Base-by-base conservation (phyloP, 2,329 filamentous ascomycete genomes). In the Fusarium odoratissimum region DNA sequence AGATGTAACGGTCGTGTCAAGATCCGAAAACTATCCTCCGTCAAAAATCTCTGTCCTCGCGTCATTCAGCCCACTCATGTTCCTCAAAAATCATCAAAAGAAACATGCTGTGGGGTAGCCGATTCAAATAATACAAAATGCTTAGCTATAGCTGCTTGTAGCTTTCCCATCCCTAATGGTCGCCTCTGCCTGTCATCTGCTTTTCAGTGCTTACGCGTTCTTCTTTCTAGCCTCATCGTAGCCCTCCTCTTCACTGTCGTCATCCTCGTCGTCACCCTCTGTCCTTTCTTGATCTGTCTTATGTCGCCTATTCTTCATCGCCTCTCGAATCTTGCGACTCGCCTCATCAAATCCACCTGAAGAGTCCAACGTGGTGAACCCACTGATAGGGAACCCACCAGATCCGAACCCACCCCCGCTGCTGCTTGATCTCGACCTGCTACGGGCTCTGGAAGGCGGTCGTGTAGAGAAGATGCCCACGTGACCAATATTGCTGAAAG, bases 381-480 rank as follows among this genome's bases (percentile, higher is more conserved):
- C 89, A 77, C 91, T 91, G 69, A 95, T 82, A 2, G 90, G 89
- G 78, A 93, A 92, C 0, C 88, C 89, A 6, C 84, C 84, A 23
- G 87, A 88, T 7, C 90, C 89, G 62, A 90, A 86, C 1, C 89
- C 87, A 31, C 90, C 89, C 44, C 90, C 90, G 69, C 88, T 89
- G 69, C 91, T 93, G 80, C 92, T 90, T 76, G 90, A 93, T 56
- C 92, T 88, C 76, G 91, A 93, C 31, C 92, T 87, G 73, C 89
- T 91, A 63, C 91, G 88, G 57, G 89, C 91, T n/a, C 94, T 91
- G 57, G 93, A 97, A n/a, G 92, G 88, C 8, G 95, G 95, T 35
- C 93, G 88, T 21, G 94, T 96, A 6, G 95, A 94, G 84, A 98
- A 99, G 83, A 99, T 92, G 69, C 93, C 93, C 74, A 97, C 92